Conservation (phyloP, 2,329 filamentous ascomycete genomes). For the Alternaria sp. region DNA sequence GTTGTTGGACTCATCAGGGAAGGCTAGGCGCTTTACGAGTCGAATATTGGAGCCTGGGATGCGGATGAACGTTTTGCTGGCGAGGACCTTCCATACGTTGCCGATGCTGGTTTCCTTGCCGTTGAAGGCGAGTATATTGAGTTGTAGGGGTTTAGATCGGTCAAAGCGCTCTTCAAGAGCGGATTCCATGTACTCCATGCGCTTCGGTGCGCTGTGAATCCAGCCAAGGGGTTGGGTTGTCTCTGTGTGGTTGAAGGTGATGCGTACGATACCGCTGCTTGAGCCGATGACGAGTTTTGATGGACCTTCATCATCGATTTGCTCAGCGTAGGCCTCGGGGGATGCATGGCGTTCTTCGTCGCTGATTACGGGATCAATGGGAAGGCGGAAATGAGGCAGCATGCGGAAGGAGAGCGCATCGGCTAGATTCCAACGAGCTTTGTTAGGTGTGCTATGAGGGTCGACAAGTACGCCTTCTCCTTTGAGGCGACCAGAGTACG, state of each 20-base stretch:
- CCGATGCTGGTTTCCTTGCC: conserved; percentile 48
- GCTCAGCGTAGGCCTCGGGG: conserved; percentile 11
- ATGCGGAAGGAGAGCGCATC: conserved; percentile 41
- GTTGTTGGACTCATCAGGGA: conserved; percentile 26
- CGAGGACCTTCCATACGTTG: conserved; percentile 48
- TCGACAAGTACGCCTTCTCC: conserved; percentile 15
- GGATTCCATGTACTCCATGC: conserved; percentile 28
- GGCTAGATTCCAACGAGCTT: conserved; percentile 44
- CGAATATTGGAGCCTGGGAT: conserved; percentile 53
- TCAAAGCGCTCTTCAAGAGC: conserved; percentile 48
- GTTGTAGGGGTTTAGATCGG: conserved; percentile 35
- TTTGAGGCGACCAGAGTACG: conserved; percentile 11
- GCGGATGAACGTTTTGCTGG: conserved; percentile 43
- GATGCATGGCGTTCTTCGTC: conserved; percentile 18
- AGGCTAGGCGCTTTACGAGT: conserved; percentile 53
- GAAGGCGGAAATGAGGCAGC: conserved; percentile 41
- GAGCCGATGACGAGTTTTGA: conserved; percentile 31
- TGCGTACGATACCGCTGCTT: conserved; percentile 36
- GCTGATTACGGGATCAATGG: conserved; percentile 29
- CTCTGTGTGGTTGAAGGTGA: conserved; percentile 37
- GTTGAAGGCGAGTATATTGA: conserved; percentile 53
- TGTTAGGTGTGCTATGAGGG: conserved; percentile 24
- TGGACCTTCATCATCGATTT: conserved; percentile 27
- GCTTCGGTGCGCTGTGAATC: conserved; percentile 17
- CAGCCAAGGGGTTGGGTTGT: conserved; percentile 27